Evolutionary conservation across 2,329 filamentous ascomycete species (phyloP).

Genomic region (Ophiostoma triangulosporum): DNA sequence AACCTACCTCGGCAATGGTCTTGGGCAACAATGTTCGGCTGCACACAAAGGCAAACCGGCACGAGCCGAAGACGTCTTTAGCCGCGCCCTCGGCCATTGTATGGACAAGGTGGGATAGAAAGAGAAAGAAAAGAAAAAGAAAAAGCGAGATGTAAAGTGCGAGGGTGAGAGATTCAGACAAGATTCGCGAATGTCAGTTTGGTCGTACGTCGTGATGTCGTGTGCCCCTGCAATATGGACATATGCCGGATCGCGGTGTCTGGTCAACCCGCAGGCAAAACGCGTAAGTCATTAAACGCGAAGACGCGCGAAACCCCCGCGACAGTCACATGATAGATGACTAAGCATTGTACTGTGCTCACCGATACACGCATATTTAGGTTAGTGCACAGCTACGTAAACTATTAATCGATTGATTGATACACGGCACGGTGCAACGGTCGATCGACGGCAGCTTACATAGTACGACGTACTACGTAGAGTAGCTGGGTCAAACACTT

Average conservation of each 20-base stretch:
- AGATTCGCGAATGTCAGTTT: neutral
- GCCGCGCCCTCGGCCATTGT: conserved; percentile 20
- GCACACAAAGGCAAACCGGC: conserved; percentile 32
- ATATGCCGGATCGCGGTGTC: neutral
- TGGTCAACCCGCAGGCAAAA: conserved; percentile 1
- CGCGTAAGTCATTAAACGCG: conserved; percentile 3
- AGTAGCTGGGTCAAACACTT: too few species aligned
- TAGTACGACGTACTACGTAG: neutral
- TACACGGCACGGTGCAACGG: neutral
- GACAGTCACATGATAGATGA: conserved; percentile 11
- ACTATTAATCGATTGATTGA: too few species aligned
- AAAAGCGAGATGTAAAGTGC: neutral
- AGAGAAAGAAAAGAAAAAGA: neutral
- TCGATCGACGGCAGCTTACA: neutral
- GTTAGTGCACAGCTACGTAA: too few species aligned
- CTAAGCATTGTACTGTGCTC: neutral
- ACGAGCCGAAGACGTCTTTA: conserved; percentile 27
- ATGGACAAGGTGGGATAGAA: neutral
- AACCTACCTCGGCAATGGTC: conserved; percentile 27
- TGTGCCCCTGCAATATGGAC: neutral
- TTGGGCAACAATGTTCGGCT: conserved; percentile 27
- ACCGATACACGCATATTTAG: too few species aligned
- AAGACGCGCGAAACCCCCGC: conserved; percentile 14
- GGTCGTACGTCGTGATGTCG: neutral
- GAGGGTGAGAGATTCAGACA: neutral